Evolutionary conservation across 2,329 filamentous ascomycete species (phyloP).

Genomic region (Rhynchosporium agropyri): DNA sequence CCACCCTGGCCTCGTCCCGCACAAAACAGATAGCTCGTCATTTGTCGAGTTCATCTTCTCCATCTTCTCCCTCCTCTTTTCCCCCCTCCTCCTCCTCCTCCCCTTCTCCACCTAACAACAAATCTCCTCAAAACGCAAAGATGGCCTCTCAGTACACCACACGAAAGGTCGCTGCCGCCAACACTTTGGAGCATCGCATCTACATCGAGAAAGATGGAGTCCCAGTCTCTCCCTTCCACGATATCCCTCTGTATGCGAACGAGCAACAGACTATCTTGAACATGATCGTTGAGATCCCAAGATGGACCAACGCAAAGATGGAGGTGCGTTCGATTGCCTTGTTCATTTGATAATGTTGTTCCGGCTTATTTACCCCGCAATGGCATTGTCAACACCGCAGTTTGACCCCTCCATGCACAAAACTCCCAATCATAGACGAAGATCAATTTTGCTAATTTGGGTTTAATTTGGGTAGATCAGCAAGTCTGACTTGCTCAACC

Average conservation of each 20-base stretch:
- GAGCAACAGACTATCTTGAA: constrained; percentile 93
- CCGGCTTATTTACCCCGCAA: constrained; percentile 31
- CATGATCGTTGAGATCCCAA: constrained; percentile 99
- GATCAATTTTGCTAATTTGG: constrained; percentile 22
- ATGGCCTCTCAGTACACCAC: constrained; percentile 63
- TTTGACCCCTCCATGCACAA: constrained; percentile 11
- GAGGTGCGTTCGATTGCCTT: constrained; percentile 66
- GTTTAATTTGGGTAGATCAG: constrained; percentile 68
- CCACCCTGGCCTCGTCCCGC: constrained; percentile 20
- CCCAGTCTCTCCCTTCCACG: constrained; percentile 94
- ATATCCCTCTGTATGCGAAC: constrained; percentile 97
- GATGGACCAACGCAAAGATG: constrained; percentile 99
- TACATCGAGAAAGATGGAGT: constrained; percentile 98
- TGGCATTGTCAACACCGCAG: constrained; percentile 16
- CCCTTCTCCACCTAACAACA: constrained; percentile 14
- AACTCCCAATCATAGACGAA: background rate
- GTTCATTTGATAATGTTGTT: background rate
- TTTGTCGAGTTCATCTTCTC: constrained; percentile 46
- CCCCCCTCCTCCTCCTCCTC: constrained; percentile 33
- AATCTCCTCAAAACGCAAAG: constrained; percentile 30
- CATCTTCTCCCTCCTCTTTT: constrained; percentile 13
- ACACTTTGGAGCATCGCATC: constrained; percentile 96
- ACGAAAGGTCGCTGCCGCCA: constrained; percentile 85
- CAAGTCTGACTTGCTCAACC: constrained; percentile 85
- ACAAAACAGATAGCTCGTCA: constrained; percentile 50